These are phyloP conservation scores for Colletotrichum abscissum DNA, from an alignment of 2,329 filamentous ascomycete genomes.

Conservation along the genomic window DNA sequence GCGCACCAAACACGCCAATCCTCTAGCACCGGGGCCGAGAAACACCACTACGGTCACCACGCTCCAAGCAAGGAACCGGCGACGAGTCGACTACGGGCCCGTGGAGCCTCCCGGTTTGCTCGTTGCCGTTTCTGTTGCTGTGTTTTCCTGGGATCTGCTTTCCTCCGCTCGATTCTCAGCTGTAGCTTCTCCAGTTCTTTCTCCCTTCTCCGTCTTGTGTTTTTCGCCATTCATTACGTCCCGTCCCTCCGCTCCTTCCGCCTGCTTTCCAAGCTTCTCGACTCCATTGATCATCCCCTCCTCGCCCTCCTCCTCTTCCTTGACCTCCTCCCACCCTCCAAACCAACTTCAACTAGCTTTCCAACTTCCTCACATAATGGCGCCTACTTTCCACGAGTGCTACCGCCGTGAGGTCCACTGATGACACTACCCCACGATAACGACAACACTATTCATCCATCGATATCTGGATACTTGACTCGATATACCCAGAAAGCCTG, in stretches of 20 bases:
- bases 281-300: conserved; percentile 26
- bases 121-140: not conserved
- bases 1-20: conserved; percentile 6
- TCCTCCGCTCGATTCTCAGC: not conserved
- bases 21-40: not conserved
- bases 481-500: not conserved
- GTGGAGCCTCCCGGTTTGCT: conserved; percentile 18
- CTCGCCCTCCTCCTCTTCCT: conserved; percentile 2
- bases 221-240: conserved; percentile 30
- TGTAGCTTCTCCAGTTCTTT: conserved; percentile 10
- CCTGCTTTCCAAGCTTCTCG: conserved; percentile 17
- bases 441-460: not conserved
- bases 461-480: not conserved
- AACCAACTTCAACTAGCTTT: conserved; percentile 3
- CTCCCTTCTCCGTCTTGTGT: not conserved
- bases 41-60: conserved; percentile 1
- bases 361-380: conserved; percentile 16
- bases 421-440: not conserved
- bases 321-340: not conserved
- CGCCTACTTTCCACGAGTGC: conserved; percentile 19
- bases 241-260: conserved; percentile 31
- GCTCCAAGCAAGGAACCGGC: conserved; percentile 10
- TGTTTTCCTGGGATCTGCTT: not conserved
- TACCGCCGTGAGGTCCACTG: conserved; percentile 32
- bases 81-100: not conserved